Evolutionary conservation across 2,329 filamentous ascomycete genomes (phyloP).

Genomic region (Ophiosphaerella narmari): DNA sequence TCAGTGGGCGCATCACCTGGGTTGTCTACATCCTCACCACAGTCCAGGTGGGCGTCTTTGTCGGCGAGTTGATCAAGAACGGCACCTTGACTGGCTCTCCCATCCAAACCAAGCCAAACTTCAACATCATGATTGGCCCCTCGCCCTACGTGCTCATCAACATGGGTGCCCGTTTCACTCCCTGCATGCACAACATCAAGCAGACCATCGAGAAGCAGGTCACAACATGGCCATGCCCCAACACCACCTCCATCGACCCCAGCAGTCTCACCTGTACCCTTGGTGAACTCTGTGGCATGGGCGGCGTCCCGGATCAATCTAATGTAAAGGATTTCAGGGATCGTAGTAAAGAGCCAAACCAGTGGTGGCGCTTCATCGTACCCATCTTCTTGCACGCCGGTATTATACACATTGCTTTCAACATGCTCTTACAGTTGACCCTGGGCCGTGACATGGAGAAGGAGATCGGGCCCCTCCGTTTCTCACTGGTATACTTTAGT

Average conservation of each 20-base stretch:
- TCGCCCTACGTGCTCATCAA: slow-evolving; percentile 90
- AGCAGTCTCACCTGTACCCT: slow-evolving; percentile 68
- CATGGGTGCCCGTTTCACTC: slow-evolving; percentile 90
- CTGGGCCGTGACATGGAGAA: slow-evolving; percentile 91
- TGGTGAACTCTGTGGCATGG: slow-evolving; percentile 81
- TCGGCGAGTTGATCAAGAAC: slow-evolving; percentile 84
- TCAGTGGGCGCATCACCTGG: slow-evolving; percentile 69
- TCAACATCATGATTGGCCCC: slow-evolving; percentile 98
- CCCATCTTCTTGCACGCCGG: slow-evolving; percentile 97
- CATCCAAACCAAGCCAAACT: slow-evolving; percentile 78
- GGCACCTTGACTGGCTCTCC: slow-evolving; percentile 78
- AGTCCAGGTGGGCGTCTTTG: slow-evolving; percentile 82
- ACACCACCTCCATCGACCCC: slow-evolving; percentile 65
- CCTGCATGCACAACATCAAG: slow-evolving; percentile 88
- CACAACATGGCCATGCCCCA: slow-evolving; percentile 79
- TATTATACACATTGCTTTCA: slow-evolving; percentile 93
- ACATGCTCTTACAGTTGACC: slow-evolving; percentile 87
- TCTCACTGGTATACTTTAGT: slow-evolving; percentile 85
- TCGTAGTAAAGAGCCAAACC: slow-evolving; percentile 71
- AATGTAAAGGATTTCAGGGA: slow-evolving; percentile 57
- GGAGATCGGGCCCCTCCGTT: slow-evolving; percentile 85
- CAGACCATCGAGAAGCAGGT: slow-evolving; percentile 61
- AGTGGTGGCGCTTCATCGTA: slow-evolving; percentile 96
- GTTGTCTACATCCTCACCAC: slow-evolving; percentile 80
- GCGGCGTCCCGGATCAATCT: slow-evolving; percentile 70